Base-by-base conservation (phyloP, 2,329 filamentous ascomycete species). In the Penicillium nordicum region DNA sequence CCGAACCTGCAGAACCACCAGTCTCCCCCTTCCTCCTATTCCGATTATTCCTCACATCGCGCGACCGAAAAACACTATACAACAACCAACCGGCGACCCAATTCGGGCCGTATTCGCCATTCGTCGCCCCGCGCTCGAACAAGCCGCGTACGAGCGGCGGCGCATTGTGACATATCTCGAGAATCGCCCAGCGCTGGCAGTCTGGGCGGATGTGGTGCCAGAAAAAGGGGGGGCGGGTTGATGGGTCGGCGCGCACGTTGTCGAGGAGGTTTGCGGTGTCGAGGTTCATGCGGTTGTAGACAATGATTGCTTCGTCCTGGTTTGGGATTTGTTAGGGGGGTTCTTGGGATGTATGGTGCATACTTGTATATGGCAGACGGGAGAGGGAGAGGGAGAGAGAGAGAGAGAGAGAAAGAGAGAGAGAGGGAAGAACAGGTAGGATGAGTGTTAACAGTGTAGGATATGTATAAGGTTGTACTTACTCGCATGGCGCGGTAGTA, bases 71-170 rank as follows among this genome's bases (percentile, higher is more conserved):
- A 29, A 78, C 76, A 57, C 76, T 78, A 63, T 78, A 78, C 61
- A 78, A 64, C 66, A 78, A 67, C 76, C 76, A 78, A 16, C 74
- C 72, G 0, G 76, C 73, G 14, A 78, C 76, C 76, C 76, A 78
- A 55, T 78, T 78, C 6, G 76, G 76, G 8, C 72, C 75, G 56
- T 78, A 74, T 62, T 78, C 76, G 56, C 76, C 74, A 29, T 67
- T 71, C 1, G 74, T 77, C 21, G 63, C 66, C 23, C 76, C 76
- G 6, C 66, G 70, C 42, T 77, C 73, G 50, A 78, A 78, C 5
- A 76, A 62, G 23, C 64, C 69, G 8, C 74, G 67, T 25, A 74
- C 76, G 5, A 72, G 61, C 7, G 74, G 70, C 1, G 69, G 69
- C 0, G 76, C 72, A 40, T 74, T 75, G 46, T 69, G 70, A 67